Evolutionary conservation across 2,329 filamentous ascomycete genomes (phyloP), one percentile per base, ranked within the genome.

Genomic region (Cryphonectria parasitica): DNA sequence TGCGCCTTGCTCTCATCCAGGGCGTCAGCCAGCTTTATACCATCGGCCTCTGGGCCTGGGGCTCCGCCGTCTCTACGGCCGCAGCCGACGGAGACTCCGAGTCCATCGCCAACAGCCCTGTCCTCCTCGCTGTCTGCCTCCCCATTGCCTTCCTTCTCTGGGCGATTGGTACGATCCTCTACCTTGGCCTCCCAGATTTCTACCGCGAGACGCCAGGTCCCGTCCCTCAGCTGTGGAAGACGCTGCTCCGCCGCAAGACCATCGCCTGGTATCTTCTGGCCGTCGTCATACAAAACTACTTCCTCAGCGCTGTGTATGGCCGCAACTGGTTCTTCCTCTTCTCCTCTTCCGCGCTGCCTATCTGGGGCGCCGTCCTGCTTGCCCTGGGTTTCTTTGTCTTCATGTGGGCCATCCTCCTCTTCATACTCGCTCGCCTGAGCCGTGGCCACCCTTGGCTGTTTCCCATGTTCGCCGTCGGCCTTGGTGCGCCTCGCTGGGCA

Each of bases 291-390:
- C 89, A 91, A 76, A 91, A 91, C 78, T 90, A 89, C 83, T 91
- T 89, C 80, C 83, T 91, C 39, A 88, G 87, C 34, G 85, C 89
- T 0, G 88, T 87, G 0, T 91, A 91, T 75, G 90, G 90, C 58
- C 86, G 90, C 67, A 91, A 90, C 77, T 92, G 90, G 90, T 81
- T 82, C 58, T 92, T 87, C 80, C 83, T 91, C 28, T 91, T 88
- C 85, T 82, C 81, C 66, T 87, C 86, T 25, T 80, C 85, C 58
- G 84, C 88, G 74, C 86, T 87, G 2, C 82, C 85, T 13, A 77
- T 81, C 25, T 91, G 88, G 87, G 81, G 85, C 49, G 84, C 91
- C 58, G 80, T 86, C 22, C 77, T 90, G 2, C 83, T 91, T 3
- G 83, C 90, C 43, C 70, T 88, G 36, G 76, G 85, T 66, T 88